Conservation (phyloP, 768 basidiomycete species). For the Ramaria rubella region DNA sequence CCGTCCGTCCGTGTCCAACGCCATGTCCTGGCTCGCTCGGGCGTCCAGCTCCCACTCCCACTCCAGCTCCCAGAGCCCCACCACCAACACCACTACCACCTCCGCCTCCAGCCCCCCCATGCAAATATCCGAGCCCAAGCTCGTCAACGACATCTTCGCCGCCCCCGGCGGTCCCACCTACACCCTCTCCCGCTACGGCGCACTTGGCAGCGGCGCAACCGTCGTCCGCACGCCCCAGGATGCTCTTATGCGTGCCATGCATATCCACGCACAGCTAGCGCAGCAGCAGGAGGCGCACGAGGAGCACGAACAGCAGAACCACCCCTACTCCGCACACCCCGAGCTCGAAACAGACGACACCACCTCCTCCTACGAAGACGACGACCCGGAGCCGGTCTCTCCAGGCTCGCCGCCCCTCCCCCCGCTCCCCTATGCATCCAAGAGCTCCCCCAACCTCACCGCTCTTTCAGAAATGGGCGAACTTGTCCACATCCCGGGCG, state of each 20-base stretch:
- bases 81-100: slow-evolving; percentile 21
- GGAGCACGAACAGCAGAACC: too few species aligned
- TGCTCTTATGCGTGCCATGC: slow-evolving; percentile 41
- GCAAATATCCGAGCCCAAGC: slow-evolving; percentile 40
- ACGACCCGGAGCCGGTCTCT: slow-evolving; percentile 12
- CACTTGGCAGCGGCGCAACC: slow-evolving; percentile 64
- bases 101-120: too few species aligned
- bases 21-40: slow-evolving; percentile 39
- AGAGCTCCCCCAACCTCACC: slow-evolving; percentile 20
- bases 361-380: slow-evolving; percentile 11
- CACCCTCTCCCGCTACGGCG: slow-evolving; percentile 33
- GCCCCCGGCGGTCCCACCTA: slow-evolving; percentile 11
- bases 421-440: slow-evolving; percentile 38
- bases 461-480: neutral
- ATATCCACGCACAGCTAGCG: too few species aligned
- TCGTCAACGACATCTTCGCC: slow-evolving; percentile 28
- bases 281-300: too few species aligned
- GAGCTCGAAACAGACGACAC: slow-evolving; percentile 4
- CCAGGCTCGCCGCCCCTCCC: slow-evolving; percentile 50
- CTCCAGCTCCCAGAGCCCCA: neutral
- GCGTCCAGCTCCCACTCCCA: slow-evolving; percentile 17
- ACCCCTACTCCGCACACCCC: slow-evolving; percentile 3
- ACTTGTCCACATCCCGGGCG: neutral
- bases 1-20: slow-evolving; percentile 33
- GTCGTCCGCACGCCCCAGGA: slow-evolving; percentile 78